Evolutionary conservation across 2,329 filamentous ascomycete species (phyloP).

Genomic region (Phialocephala subalpina): DNA sequence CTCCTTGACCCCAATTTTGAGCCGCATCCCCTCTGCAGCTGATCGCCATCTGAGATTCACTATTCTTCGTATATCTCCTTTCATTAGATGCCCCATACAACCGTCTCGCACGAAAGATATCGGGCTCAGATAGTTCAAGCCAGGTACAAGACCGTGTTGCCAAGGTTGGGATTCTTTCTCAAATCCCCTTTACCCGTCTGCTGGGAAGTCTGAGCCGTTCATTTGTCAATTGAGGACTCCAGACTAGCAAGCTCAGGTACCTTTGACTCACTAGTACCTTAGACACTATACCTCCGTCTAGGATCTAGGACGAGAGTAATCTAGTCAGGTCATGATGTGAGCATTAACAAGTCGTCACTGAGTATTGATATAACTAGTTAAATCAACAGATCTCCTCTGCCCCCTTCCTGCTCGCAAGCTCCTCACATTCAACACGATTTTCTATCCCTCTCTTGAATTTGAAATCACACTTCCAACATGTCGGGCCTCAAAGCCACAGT

Average conservation of each 20-base stretch:
- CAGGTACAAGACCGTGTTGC: background rate
- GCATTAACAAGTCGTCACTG: no score
- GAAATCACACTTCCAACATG: constrained; percentile 54
- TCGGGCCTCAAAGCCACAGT: constrained; percentile 75
- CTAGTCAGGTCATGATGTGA: no score
- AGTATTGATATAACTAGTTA: no score
- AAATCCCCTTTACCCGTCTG: background rate
- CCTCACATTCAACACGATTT: background rate
- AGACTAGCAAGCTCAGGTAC: no score
- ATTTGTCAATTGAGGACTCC: no score
- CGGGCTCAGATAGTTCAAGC: background rate
- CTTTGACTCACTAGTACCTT: no score
- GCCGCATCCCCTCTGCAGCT: background rate
- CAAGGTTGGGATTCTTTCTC: background rate
- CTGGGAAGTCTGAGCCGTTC: background rate
- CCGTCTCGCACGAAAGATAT: background rate
- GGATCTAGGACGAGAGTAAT: no score
- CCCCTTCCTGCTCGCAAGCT: background rate
- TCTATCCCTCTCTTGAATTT: background rate
- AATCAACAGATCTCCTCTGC: no score
- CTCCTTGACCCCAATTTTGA: background rate
- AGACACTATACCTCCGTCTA: no score
- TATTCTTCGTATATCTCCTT: background rate
- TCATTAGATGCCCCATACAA: background rate
- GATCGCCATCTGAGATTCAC: background rate